Evolutionary conservation across 2,329 filamentous ascomycete genomes (phyloP).

Genomic region (Colletotrichum brevisporum): DNA sequence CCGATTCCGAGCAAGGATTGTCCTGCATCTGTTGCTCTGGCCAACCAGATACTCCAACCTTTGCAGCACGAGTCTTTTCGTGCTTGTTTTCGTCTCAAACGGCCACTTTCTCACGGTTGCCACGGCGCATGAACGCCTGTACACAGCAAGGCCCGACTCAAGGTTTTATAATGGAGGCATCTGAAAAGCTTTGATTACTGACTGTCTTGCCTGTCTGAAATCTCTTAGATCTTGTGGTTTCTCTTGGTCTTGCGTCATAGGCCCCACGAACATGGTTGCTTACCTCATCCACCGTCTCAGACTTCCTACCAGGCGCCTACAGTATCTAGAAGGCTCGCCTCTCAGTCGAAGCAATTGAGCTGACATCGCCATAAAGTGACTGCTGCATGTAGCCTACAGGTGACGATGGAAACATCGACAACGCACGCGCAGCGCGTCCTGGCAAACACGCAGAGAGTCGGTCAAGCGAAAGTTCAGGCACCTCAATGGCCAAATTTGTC

Average conservation of each 20-base stretch:
- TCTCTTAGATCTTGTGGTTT: not conserved
- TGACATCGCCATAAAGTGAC: not conserved
- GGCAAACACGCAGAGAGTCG: not conserved
- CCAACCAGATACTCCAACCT: slow-evolving; percentile 25
- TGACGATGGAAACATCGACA: not conserved
- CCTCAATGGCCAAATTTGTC: not conserved
- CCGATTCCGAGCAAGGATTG: slow-evolving; percentile 24
- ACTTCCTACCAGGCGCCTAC: no score
- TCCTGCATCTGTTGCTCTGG: slow-evolving; percentile 25
- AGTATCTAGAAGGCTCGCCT: not conserved
- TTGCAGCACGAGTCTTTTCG: not conserved
- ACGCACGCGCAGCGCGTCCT: not conserved
- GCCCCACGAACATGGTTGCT: slow-evolving; percentile 3
- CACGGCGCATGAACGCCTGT: not conserved
- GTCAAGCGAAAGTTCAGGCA: not conserved
- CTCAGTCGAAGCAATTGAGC: not conserved
- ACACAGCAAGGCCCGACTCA: not conserved
- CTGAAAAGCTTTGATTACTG: no score
- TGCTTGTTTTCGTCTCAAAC: not conserved
- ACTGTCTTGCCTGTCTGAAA: no score
- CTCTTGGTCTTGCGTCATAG: slow-evolving; percentile 28
- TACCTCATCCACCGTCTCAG: slow-evolving; percentile 9
- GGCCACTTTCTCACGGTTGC: not conserved
- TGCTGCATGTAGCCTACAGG: not conserved
- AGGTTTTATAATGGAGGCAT: no score